Percentiles rank a stretch among this genome's conserved stretches.
Evolutionary conservation across 2,329 filamentous ascomycete species (phyloP).

Genomic region (Meredithiella fracta): DNA sequence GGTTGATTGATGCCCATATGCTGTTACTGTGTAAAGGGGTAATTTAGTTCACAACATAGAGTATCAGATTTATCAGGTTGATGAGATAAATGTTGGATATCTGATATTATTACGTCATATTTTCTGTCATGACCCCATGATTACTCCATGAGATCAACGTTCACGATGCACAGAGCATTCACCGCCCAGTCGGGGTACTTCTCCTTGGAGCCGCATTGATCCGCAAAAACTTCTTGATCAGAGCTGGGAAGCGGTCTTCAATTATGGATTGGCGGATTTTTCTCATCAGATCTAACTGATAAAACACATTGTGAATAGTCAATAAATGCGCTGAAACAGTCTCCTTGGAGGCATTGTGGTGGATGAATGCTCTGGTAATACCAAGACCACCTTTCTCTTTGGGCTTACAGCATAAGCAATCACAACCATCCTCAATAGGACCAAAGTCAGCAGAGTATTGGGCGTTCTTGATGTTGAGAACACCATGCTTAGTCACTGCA

Average conservation of each 20-base stretch:
- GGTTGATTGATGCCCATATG: no score
- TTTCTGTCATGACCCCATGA: no score
- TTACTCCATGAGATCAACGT: slow-evolving; percentile 48
- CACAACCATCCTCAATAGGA: slow-evolving; percentile 69
- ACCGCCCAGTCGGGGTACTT: slow-evolving; percentile 75
- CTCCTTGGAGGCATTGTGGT: slow-evolving; percentile 87
- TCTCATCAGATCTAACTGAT: slow-evolving; percentile 72
- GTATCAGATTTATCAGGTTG: no score
- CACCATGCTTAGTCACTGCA: slow-evolving; percentile 64
- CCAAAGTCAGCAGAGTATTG: slow-evolving; percentile 63
- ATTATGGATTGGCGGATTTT: slow-evolving; percentile 60
- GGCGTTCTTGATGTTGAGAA: slow-evolving; percentile 60
- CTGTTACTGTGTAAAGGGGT: no score
- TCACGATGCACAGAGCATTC: slow-evolving; percentile 59
- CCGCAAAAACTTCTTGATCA: slow-evolving; percentile 63
- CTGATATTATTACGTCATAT: no score
- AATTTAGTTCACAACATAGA: no score
- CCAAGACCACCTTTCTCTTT: slow-evolving; percentile 54
- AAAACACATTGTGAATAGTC: slow-evolving; percentile 92
- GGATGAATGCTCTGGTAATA: slow-evolving; percentile 74
- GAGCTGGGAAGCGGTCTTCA: slow-evolving; percentile 63
- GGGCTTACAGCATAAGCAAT: slow-evolving; percentile 59
- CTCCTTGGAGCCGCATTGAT: slow-evolving; percentile 45
- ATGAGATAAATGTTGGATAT: no score
- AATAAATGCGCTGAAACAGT: slow-evolving; percentile 74